A percentile compares a stretch with the other conserved stretches of the same genome.
These are phyloP conservation scores for Clohesyomyces aquaticus DNA, from an alignment of 495 filamentous ascomycete species.

Conservation along the genomic window DNA sequence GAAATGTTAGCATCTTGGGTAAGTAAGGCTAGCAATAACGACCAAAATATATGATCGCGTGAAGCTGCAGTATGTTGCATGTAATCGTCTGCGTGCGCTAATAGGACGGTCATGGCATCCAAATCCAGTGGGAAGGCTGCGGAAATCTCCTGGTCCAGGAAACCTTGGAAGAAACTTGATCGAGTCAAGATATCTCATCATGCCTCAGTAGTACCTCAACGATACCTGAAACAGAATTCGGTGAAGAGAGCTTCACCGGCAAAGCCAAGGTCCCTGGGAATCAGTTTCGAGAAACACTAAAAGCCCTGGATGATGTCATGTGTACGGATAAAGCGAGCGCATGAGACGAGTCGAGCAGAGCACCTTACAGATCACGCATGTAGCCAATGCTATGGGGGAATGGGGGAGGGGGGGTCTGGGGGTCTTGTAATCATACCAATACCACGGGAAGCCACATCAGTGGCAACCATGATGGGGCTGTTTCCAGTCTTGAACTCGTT, in stretches of 20 bases:
- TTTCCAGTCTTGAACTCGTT: slow-evolving; percentile 99
- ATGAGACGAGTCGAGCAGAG: slow-evolving; percentile 84
- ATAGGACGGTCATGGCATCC: slow-evolving; percentile 37
- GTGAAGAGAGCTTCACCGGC: slow-evolving; percentile 73
- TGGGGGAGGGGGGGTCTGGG: slow-evolving; percentile 50
- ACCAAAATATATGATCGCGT: slow-evolving; percentile 59
- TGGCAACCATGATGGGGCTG: slow-evolving; percentile 96
- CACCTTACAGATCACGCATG: slow-evolving; percentile 64
- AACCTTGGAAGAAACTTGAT: slow-evolving; percentile 63
- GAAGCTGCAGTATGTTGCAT: slow-evolving; percentile 52
- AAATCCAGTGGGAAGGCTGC: slow-evolving; percentile 44
- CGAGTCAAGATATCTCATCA: slow-evolving; percentile 74
- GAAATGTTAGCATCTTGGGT: slow-evolving; percentile 73
- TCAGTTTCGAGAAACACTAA: slow-evolving; percentile 75
- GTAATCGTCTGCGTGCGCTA: slow-evolving; percentile 69
- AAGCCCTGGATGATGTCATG: slow-evolving; percentile 83
- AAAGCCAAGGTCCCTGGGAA: slow-evolving; percentile 81
- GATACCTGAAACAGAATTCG: slow-evolving; percentile 74
- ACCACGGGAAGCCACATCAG: slow-evolving; percentile 97
- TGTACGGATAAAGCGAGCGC: slow-evolving; percentile 72
- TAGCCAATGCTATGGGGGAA: slow-evolving; percentile 58
- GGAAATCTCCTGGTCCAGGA: slow-evolving; percentile 72
- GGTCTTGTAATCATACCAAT: slow-evolving; percentile 93
- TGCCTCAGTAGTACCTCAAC: slow-evolving; percentile 68
- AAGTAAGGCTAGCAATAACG: slow-evolving; percentile 55